Conservation (phyloP, 768 basidiomycete genomes). For the Leccinum uliginosum region DNA sequence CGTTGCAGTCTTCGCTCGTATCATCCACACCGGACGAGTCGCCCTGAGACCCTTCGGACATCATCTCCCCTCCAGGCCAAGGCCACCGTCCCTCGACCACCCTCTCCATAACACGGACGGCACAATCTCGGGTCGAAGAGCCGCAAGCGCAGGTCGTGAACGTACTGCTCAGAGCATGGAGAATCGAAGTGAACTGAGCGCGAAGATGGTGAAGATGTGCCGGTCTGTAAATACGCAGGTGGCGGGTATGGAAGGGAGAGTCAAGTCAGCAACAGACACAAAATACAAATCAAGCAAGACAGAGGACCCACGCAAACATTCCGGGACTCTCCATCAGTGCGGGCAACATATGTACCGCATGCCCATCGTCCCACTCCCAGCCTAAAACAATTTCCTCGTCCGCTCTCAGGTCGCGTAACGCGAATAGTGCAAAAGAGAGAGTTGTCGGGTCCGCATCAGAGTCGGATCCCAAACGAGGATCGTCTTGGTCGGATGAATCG, state of each 20-base stretch:
- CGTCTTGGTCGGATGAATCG: conserved; percentile 18
- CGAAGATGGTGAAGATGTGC: conserved; percentile 50
- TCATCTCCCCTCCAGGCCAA: conserved; percentile 28
- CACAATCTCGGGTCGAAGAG: conserved; percentile 56
- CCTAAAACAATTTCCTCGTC: conserved; percentile 85
- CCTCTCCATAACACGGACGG: conserved; percentile 56
- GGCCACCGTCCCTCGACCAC: conserved; percentile 47
- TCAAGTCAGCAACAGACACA: conserved; percentile 11
- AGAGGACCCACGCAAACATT: conserved; percentile 51
- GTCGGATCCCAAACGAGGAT: conserved; percentile 10
- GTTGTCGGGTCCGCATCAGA: conserved; percentile 31
- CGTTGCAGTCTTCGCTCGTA: conserved; percentile 15
- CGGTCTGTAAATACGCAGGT: conserved; percentile 31
- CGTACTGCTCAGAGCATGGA: conserved; percentile 64
- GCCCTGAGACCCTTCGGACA: conserved; percentile 19
- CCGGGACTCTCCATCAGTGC: conserved; percentile 56
- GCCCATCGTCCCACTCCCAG: conserved; percentile 97
- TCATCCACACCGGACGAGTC: conserved; percentile 13
- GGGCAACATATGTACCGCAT: conserved; percentile 76
- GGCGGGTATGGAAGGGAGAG: not conserved
- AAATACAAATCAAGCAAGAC: not conserved
- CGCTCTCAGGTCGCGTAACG: conserved; percentile 65
- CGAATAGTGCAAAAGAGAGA: conserved; percentile 77
- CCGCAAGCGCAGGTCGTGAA: conserved; percentile 78
- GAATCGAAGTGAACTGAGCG: conserved; percentile 63